A percentile compares a stretch with the other conserved stretches of the same genome.
These are phyloP conservation scores for Cardamine resedifolia DNA, from an alignment of 345 rosid species.

Conservation along the genomic window DNA sequence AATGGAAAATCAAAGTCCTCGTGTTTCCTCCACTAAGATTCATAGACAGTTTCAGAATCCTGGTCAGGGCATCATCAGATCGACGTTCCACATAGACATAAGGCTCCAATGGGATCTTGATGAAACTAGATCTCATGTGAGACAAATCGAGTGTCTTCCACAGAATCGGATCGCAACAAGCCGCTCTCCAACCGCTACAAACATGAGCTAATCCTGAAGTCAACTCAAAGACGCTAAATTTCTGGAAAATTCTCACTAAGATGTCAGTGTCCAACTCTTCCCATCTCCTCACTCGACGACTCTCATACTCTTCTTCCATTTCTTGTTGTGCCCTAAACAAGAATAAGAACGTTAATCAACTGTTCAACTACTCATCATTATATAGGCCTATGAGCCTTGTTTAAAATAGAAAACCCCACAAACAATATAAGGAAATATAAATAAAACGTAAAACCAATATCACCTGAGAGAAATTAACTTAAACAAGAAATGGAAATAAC, in stretches of 20 bases:
- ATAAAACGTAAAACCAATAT: background rate
- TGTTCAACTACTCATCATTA: background rate
- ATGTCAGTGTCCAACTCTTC: conserved; percentile 74
- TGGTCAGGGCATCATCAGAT: conserved; percentile 59
- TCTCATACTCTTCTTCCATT: conserved; percentile 50
- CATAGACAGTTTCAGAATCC: conserved; percentile 59
- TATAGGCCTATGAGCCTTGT: background rate
- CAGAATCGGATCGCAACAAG: conserved; percentile 79
- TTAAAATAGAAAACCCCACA: background rate
- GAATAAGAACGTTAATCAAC: background rate
- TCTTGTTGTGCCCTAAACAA: conserved; percentile 10
- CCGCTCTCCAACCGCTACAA: conserved; percentile 76
- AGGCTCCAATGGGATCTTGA: conserved; percentile 69
- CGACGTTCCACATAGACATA: conserved; percentile 65
- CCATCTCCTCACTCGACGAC: conserved; percentile 55
- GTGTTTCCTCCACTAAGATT: conserved; percentile 66
- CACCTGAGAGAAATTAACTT: background rate
- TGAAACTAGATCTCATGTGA: conserved; percentile 60
- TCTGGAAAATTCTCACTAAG: conserved; percentile 66
- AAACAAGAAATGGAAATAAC: background rate
- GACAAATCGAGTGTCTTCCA: conserved; percentile 91
- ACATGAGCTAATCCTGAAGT: conserved; percentile 73
- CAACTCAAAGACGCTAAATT: conserved; percentile 52
- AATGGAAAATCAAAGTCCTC: conserved; percentile 64
- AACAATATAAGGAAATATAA: background rate